A percentile compares a stretch with the other conserved stretches of the same genome.
Conservation (phyloP, 495 filamentous ascomycete species). For the Penicillium lividum region DNA sequence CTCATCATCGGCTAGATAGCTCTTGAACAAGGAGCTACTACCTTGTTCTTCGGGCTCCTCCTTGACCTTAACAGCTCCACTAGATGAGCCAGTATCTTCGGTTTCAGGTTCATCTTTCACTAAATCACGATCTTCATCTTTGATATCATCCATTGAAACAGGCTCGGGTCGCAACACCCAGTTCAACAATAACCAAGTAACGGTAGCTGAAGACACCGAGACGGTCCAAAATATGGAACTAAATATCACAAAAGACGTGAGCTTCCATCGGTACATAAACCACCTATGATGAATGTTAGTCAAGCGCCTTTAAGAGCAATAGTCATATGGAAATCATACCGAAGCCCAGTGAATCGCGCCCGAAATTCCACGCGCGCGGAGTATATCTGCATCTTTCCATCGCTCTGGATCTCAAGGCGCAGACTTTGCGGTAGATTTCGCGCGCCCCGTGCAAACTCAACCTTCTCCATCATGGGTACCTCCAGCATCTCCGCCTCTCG, state of each 20-base stretch:
- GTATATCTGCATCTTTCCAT: conserved; percentile 74
- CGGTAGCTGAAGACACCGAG: conserved; percentile 60
- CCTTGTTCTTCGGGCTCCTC: conserved; percentile 30
- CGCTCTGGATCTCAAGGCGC: conserved; percentile 66
- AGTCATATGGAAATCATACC: conserved; percentile 37
- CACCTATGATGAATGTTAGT: conserved; percentile 49
- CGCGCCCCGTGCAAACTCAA: conserved; percentile 61
- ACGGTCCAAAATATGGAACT: conserved; percentile 71
- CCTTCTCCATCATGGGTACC: conserved; percentile 69
- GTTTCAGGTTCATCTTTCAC: conserved; percentile 35
- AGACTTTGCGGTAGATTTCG: conserved; percentile 57
- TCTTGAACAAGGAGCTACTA: conserved; percentile 20
- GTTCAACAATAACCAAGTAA: conserved; percentile 59
- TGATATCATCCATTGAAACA: conserved; percentile 23
- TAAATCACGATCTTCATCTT: conserved; percentile 26
- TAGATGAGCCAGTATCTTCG: conserved; percentile 17
- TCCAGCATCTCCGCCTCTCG: conserved; percentile 57
- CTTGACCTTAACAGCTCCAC: conserved; percentile 20
- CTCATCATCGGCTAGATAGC: conserved; percentile 18
- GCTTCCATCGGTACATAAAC: conserved; percentile 80
- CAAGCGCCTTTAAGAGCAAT: not conserved
- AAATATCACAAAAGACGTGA: conserved; percentile 66
- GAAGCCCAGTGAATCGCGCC: conserved; percentile 71
- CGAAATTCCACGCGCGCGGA: conserved; percentile 63
- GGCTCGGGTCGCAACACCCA: conserved; percentile 29